Conservation (phyloP, 768 basidiomycete species). For the Cantharellus anzutake region DNA sequence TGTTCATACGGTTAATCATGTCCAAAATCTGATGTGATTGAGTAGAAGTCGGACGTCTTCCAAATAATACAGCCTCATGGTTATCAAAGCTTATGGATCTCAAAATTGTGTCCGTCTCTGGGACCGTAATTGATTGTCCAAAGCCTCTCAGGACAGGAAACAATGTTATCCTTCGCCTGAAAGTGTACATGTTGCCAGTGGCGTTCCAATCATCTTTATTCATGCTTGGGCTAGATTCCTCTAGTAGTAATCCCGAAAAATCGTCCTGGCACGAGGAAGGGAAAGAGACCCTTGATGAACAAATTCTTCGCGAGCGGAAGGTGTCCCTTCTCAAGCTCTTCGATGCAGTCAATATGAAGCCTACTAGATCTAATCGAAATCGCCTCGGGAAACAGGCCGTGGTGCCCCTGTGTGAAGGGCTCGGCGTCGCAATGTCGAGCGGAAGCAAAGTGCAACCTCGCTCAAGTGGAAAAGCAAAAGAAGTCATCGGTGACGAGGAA, state of each 20-base stretch:
- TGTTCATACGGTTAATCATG: not conserved
- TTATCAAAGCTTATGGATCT: constrained; percentile 54
- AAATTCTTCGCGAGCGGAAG: constrained; percentile 63
- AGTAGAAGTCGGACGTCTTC: constrained; percentile 59
- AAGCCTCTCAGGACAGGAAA: constrained; percentile 49
- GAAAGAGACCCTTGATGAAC: constrained; percentile 62
- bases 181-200: constrained; percentile 42
- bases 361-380: constrained; percentile 19
- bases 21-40: constrained; percentile 5
- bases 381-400: constrained; percentile 21
- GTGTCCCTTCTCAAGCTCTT: constrained; percentile 54
- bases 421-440: constrained; percentile 5
- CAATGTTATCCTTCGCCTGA: constrained; percentile 58
- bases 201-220: constrained; percentile 36
- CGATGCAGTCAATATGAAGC: constrained; percentile 48
- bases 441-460: constrained; percentile 14
- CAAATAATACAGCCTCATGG: constrained; percentile 53
- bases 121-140: constrained; percentile 65
- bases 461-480: constrained; percentile 26
- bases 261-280: constrained; percentile 40
- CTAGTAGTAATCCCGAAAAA: not conserved
- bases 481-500: constrained; percentile 64
- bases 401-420: constrained; percentile 16
- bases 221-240: not conserved
- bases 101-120: constrained; percentile 44